Evolutionary conservation across 1,284 basidiomycete species (phyloP).

Genomic region (Papiliotrema terrestris): DNA sequence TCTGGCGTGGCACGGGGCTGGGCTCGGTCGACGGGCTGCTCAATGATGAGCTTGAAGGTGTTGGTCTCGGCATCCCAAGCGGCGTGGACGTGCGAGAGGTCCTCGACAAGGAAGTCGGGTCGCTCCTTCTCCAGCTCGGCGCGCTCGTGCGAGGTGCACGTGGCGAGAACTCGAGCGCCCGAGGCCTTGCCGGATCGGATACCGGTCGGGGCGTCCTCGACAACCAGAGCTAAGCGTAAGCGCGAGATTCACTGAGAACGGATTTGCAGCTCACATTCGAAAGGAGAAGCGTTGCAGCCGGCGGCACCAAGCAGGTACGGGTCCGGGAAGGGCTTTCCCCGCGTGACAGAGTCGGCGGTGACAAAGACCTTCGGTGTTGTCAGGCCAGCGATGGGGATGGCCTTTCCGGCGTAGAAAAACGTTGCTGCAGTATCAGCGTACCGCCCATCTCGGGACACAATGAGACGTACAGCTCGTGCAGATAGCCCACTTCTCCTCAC

Average conservation of each 20-base stretch:
- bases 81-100: constrained; percentile 46
- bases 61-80: constrained; percentile 42
- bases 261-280: constrained; percentile 28
- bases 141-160: constrained; percentile 69
- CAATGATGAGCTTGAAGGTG: constrained; percentile 45
- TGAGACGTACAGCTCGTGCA: constrained; percentile 56
- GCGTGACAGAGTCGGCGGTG: constrained; percentile 68
- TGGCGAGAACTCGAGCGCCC: constrained; percentile 68
- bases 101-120: constrained; percentile 51
- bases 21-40: constrained; percentile 45
- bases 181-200: constrained; percentile 69
- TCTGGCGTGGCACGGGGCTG: constrained; percentile 45
- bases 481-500: constrained; percentile 65
- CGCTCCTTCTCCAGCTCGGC: constrained; percentile 56
- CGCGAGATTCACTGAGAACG: background rate
- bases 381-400: constrained; percentile 60
- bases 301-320: constrained; percentile 59
- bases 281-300: constrained; percentile 30
- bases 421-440: constrained; percentile 60
- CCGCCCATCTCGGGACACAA: too few relatives aligned
- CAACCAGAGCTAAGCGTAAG: constrained; percentile 60
- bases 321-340: constrained; percentile 76
- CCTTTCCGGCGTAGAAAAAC: constrained; percentile 61
- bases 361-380: constrained; percentile 60
- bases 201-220: constrained; percentile 81